phyloP scores from a whole-genome alignment of 2,329 filamentous ascomycete species.

The Cercospora zeae-maydis region DNA sequence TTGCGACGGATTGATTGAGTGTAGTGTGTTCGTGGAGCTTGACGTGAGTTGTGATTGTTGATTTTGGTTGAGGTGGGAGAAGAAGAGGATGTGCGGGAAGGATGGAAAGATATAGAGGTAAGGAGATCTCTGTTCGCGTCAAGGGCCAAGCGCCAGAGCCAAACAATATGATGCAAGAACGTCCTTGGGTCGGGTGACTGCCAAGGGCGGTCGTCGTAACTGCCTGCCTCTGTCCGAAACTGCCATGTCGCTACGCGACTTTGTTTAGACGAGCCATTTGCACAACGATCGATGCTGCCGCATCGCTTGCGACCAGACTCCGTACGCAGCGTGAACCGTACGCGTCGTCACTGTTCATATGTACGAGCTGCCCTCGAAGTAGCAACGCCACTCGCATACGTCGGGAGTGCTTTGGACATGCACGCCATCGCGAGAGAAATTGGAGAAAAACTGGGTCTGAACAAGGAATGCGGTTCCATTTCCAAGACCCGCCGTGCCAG shows the following conservation, averaged over 20 bases:
- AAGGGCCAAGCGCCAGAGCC: background rate
- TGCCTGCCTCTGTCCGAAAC: slow-evolving; percentile 1
- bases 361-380: background rate
- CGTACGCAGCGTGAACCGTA: background rate
- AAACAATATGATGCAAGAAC: slow-evolving; percentile 2
- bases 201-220: background rate
- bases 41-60: background rate
- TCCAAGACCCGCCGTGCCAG: background rate
- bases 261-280: background rate
- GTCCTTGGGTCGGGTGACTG: background rate
- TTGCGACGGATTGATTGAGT: background rate
- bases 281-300: background rate
- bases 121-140: background rate
- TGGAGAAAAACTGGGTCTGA: background rate
- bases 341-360: background rate
- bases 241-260: background rate
- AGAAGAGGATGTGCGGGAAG: background rate
- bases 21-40: background rate
- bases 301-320: background rate
- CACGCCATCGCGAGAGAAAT: background rate
- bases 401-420: background rate
- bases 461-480: background rate
- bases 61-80: background rate
- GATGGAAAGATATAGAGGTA: background rate
- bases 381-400: background rate